Evolutionary conservation across 805 yeast species (phyloP).

Genomic region (Kodamaea kakaduensis): DNA sequence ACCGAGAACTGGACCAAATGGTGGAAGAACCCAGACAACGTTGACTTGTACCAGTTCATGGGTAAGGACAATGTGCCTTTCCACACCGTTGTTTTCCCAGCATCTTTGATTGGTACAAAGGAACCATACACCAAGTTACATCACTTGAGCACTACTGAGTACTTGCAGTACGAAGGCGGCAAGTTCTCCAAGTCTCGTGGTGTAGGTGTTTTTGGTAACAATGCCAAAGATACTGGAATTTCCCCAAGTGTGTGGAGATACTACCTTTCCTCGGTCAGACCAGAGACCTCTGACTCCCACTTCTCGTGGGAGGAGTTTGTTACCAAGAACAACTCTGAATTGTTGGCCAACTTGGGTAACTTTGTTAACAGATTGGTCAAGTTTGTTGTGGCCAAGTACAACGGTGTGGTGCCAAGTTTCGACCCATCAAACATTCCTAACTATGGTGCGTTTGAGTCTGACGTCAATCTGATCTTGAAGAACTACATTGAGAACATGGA

Average conservation of each 20-base stretch:
- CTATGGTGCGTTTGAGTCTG: conserved; percentile 45
- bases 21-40: conserved; percentile 95
- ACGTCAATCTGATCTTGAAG: conserved; percentile 57
- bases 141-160: conserved; percentile 92
- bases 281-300: conserved; percentile 93
- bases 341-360: conserved; percentile 94
- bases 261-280: conserved; percentile 86
- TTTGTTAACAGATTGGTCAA: conserved; percentile 91
- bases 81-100: conserved; percentile 98
- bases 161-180: conserved; percentile 95
- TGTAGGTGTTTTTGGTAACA: conserved; percentile 96
- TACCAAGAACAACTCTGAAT: conserved; percentile 86
- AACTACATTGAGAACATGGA: conserved; percentile 73
- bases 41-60: conserved; percentile 92
- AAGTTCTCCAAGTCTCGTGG: conserved; percentile 98
- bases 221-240: conserved; percentile 89
- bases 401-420: conserved; percentile 79
- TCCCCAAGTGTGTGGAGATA: conserved; percentile 97
- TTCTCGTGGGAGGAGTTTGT: conserved; percentile 98
- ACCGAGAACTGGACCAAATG: conserved; percentile 63
- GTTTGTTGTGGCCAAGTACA: conserved; percentile 84
- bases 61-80: conserved; percentile 99
- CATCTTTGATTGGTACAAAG: conserved; percentile 81
- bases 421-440: conserved; percentile 45
- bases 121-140: conserved; percentile 89